A percentile compares a stretch with the other conserved stretches of the same genome.
Evolutionary conservation across 768 basidiomycete genomes (phyloP).

Genomic region (Leccinum fibrillosum): DNA sequence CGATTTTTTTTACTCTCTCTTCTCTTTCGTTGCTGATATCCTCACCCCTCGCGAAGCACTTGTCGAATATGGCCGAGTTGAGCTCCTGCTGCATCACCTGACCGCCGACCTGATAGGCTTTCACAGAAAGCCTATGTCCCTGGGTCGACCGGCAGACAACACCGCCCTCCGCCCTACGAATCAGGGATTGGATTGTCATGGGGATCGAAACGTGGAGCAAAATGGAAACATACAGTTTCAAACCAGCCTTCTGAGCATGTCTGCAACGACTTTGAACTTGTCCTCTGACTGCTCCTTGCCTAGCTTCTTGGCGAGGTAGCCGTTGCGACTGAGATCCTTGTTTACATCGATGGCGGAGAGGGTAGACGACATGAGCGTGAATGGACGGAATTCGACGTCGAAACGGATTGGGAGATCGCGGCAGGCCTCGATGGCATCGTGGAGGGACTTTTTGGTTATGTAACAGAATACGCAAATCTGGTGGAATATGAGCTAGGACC

Average conservation of each 20-base stretch:
- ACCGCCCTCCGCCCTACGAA: constrained; percentile 36
- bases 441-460: constrained; percentile 36
- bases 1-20: not conserved
- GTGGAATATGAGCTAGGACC: constrained; percentile 6
- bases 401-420: constrained; percentile 31
- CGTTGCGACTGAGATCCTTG: constrained; percentile 20
- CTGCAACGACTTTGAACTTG: constrained; percentile 25
- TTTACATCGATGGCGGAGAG: constrained; percentile 15
- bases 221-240: constrained; percentile 20
- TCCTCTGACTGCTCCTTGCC: constrained; percentile 27
- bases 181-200: not conserved
- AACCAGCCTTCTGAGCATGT: constrained; percentile 29
- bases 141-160: constrained; percentile 37
- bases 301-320: constrained; percentile 24
- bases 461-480: constrained; percentile 38
- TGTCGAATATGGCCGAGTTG: constrained; percentile 37
- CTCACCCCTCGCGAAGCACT: constrained; percentile 37
- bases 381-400: constrained; percentile 36
- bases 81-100: constrained; percentile 37
- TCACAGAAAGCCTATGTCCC: constrained; percentile 43
- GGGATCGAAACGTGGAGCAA: not conserved
- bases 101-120: constrained; percentile 42
- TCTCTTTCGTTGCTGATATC: constrained; percentile 34
- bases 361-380: constrained; percentile 27
- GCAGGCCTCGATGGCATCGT: constrained; percentile 34